These are phyloP conservation scores for Aspergillus terreus DNA, from an alignment of 2,329 filamentous ascomycete genomes.

Conservation along the genomic window DNA sequence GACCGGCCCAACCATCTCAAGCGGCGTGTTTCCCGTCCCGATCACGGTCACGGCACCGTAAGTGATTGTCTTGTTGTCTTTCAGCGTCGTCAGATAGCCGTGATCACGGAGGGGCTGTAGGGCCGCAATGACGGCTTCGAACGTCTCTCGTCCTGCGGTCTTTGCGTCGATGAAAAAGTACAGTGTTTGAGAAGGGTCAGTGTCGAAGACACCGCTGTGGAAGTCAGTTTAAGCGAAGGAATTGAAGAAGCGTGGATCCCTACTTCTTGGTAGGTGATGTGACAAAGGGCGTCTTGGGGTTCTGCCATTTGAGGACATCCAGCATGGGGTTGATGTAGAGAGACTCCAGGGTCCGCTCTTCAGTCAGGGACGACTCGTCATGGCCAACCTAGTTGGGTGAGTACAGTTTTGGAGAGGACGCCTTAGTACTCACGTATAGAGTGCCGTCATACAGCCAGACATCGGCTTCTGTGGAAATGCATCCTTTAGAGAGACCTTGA, in stretches of 20 bases:
- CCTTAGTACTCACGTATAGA: constrained; percentile 44
- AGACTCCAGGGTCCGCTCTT: constrained; percentile 51
- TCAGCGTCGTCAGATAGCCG: constrained; percentile 52
- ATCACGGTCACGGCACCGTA: constrained; percentile 56
- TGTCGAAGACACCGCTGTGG: constrained; percentile 57
- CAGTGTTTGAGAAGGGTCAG: constrained; percentile 52
- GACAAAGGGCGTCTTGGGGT: constrained; percentile 51
- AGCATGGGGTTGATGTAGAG: constrained; percentile 60
- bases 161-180: constrained; percentile 65
- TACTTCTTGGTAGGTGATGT: constrained; percentile 48
- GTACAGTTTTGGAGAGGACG: neutral
- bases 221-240: neutral
- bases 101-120: constrained; percentile 54
- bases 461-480: constrained; percentile 57
- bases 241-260: constrained; percentile 6
- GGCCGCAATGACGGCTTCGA: constrained; percentile 53
- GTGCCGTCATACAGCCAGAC: constrained; percentile 57
- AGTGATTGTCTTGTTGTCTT: constrained; percentile 43
- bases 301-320: constrained; percentile 53
- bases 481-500: constrained; percentile 53
- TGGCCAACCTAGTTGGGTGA: constrained; percentile 50
- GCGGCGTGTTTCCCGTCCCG: constrained; percentile 57
- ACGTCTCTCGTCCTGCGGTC: constrained; percentile 54
- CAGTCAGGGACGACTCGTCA: constrained; percentile 49
- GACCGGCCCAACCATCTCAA: constrained; percentile 46